Evolutionary conservation across 2,329 filamentous ascomycete species (phyloP), one percentile per base, ranked within the genome.

Genomic region (Intubia oerlemansii): DNA sequence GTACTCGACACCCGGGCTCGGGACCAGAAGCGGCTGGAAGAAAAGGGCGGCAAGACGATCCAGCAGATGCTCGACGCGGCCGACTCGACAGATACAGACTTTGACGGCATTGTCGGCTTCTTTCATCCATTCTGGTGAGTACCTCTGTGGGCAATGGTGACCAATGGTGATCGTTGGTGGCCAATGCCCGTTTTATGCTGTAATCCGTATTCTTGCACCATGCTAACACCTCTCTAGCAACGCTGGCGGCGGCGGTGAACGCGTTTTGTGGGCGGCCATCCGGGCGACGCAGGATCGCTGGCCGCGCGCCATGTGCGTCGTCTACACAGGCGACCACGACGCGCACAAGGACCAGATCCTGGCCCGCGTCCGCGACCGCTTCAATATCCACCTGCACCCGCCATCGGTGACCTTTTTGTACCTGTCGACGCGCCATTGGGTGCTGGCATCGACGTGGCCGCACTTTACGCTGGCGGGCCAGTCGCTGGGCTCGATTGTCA

Each of bases 241-340:
- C 55, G 88, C 88, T 28, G 88, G 88, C 31, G 88, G 88, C 17
- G 88, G 88, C 35, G 88, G 88, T 36, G 88, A 98, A 53, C 65
- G 88, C 47, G 88, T 98, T 24, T 67, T 98, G 16, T 98, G 90
- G 81, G 85, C 84, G 32, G 88, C 88, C 9, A 79, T 98, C 35
- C 69, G 80, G 34, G 81, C 85, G 23, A 93, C 81, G 3, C 88
- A 95, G 52, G 66, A 72, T 42, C 67, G 75, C 39, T 93, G 80
- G 71, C 88, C 85, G 3, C 75, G 74, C 34, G 81, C 82, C 24
- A 76, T 84, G 43, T 91, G 84, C 42, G 66, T 88, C 10, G 78
- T 98, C 20, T 98, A 98, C 47, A 98, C 88, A 0, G 88, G 88
- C 29, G 88, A 98, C 47, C 79, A 91, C 46, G 81, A 88, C 40